Percentiles rank a stretch among this genome's conserved stretches.
These are phyloP conservation scores for Blakeslea trispora DNA, from an alignment of 371 early-diverging fungal species.

Conservation along the genomic window DNA sequence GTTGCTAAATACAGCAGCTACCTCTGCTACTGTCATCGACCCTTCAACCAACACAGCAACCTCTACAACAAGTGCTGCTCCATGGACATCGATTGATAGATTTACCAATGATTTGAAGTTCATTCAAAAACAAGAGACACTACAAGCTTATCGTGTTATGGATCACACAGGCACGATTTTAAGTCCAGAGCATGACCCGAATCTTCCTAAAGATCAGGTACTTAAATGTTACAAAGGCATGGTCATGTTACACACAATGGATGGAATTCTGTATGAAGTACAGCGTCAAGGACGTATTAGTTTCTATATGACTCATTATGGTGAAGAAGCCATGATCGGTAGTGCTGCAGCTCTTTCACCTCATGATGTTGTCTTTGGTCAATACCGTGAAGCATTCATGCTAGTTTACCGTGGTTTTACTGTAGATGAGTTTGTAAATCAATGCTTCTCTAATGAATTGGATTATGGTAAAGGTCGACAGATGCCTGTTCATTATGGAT, in stretches of 20 bases:
- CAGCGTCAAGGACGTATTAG: slow-evolving; percentile 97
- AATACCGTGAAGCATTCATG: slow-evolving; percentile 95
- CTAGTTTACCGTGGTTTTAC: slow-evolving; percentile 93
- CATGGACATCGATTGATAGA: slow-evolving; percentile 22
- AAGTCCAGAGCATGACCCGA: slow-evolving; percentile 74
- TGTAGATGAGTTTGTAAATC: slow-evolving; percentile 92
- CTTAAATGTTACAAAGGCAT: slow-evolving; percentile 87
- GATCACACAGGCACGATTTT: slow-evolving; percentile 83
- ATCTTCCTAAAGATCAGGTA: slow-evolving; percentile 74
- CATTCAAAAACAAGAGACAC: slow-evolving; percentile 52
- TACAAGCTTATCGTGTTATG: slow-evolving; percentile 93
- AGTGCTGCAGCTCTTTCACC: slow-evolving; percentile 84
- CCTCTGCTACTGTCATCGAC: slow-evolving; percentile 9
- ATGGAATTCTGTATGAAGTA: slow-evolving; percentile 94
- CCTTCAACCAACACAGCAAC: neutral
- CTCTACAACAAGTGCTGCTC: neutral
- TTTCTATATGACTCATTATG: slow-evolving; percentile 98
- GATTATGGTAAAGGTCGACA: slow-evolving; percentile 96
- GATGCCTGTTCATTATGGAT: slow-evolving; percentile 98
- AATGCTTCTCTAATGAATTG: slow-evolving; percentile 89
- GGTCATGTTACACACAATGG: slow-evolving; percentile 89
- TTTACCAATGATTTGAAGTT: slow-evolving; percentile 42
- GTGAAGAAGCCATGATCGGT: slow-evolving; percentile 96
- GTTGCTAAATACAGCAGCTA: slow-evolving; percentile 7
- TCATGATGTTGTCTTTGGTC: slow-evolving; percentile 90